These are phyloP conservation scores for Cyclotella choctawhatcheeana DNA, from an alignment of 108 stramenopile species.

Conservation along the genomic window DNA sequence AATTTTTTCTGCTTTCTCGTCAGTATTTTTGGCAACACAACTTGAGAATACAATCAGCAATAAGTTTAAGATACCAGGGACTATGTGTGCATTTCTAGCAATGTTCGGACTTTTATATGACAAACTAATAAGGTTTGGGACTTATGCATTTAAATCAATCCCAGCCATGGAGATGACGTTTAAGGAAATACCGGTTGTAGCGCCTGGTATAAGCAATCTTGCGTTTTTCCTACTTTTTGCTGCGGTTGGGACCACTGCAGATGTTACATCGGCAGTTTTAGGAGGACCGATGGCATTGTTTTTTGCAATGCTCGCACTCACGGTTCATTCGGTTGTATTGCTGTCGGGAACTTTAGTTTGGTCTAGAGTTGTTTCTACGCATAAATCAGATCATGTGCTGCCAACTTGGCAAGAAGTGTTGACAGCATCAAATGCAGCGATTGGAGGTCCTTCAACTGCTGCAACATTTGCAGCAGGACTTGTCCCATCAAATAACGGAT, in stretches of 20 bases:
- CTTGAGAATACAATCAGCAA: constrained; percentile 23
- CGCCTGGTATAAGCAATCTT: constrained; percentile 47
- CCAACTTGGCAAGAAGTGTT: constrained; percentile 62
- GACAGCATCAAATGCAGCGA: constrained; percentile 84
- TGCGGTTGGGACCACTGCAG: constrained; percentile 64
- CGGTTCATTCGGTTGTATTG: constrained; percentile 54
- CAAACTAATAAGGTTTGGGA: constrained; percentile 11
- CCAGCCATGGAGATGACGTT: neutral
- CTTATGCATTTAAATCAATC: neutral
- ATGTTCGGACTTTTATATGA: constrained; percentile 41
- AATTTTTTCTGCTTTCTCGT: neutral
- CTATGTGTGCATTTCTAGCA: constrained; percentile 68
- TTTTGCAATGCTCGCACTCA: constrained; percentile 60
- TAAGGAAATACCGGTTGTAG: constrained; percentile 32
- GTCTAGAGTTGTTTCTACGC: neutral
- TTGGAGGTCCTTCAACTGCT: constrained; percentile 82
- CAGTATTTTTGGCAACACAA: constrained; percentile 19
- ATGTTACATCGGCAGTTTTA: constrained; percentile 56
- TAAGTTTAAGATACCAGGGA: constrained; percentile 51
- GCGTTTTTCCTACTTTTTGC: constrained; percentile 75
- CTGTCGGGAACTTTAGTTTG: constrained; percentile 35
- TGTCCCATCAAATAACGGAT: neutral
- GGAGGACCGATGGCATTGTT: constrained; percentile 39
- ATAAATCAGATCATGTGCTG: neutral
- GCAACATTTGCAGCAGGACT: constrained; percentile 69